Evolutionary conservation across 768 basidiomycete genomes (phyloP).

Genomic region (Kwoniella mangroviensis): DNA sequence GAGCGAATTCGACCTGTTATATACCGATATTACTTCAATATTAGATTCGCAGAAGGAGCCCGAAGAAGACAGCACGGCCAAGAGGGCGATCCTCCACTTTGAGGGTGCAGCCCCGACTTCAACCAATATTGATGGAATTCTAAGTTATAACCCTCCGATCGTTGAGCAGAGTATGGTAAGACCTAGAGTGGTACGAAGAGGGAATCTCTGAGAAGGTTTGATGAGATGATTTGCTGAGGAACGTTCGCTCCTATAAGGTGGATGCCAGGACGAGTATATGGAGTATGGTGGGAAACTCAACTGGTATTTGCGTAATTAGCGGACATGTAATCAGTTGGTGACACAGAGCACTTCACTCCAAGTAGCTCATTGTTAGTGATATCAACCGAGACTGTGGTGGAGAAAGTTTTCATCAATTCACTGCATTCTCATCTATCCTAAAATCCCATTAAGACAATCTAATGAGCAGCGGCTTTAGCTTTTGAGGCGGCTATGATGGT

Average conservation of each 20-base stretch:
- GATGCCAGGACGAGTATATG: no score
- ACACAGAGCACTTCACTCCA: no score
- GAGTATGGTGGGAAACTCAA: no score
- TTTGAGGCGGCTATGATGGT: slow-evolving; percentile 23
- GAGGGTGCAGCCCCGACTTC: neutral
- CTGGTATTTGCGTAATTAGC: no score
- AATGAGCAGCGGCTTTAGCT: slow-evolving; percentile 32
- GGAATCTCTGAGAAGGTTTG: no score
- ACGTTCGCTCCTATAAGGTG: no score
- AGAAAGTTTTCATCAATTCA: slow-evolving; percentile 5
- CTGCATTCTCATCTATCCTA: slow-evolving; percentile 20
- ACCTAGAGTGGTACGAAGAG: neutral
- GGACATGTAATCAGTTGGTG: no score
- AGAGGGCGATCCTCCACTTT: neutral
- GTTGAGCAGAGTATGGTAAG: neutral
- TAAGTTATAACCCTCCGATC: neutral
- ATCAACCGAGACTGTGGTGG: neutral
- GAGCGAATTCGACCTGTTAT: neutral
- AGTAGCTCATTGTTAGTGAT: no score
- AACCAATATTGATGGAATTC: neutral
- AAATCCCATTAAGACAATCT: slow-evolving; percentile 10
- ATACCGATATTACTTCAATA: neutral
- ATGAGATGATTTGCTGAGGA: neutral
- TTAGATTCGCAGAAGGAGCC: neutral
- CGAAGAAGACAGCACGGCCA: neutral